Evolutionary conservation across 306 rosid species (phyloP).

Genomic region (Prunus dulcis): DNA sequence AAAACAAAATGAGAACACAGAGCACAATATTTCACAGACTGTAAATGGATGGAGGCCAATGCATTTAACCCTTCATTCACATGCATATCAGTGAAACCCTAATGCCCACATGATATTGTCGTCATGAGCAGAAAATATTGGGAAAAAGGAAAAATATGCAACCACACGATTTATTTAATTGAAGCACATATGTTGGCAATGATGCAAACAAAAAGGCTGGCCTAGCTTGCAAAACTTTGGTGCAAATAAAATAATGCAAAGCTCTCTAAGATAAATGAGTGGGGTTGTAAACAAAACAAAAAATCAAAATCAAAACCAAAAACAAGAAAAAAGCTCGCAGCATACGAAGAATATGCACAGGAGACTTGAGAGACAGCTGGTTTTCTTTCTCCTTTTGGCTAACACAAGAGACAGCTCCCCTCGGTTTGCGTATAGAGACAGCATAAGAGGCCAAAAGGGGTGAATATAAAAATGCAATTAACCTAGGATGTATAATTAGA

Average conservation of each 20-base stretch:
- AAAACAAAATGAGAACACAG: not conserved
- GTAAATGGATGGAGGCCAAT: not conserved
- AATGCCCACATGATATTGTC: conserved; percentile 7
- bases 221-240: not conserved
- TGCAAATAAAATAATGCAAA: not conserved
- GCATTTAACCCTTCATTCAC: conserved; percentile 14
- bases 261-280: conserved; percentile 3
- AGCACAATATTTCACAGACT: not conserved
- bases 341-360: not conserved
- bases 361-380: conserved; percentile 11
- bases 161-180: not conserved
- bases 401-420: not conserved
- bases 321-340: not conserved
- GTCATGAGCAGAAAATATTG: not conserved
- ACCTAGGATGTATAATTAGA: not conserved
- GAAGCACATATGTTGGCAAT: not conserved
- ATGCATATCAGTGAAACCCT: conserved; percentile 13
- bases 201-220: conserved; percentile 5
- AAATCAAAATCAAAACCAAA: not conserved
- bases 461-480: not conserved
- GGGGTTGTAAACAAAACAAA: not conserved
- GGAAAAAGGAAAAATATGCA: not conserved
- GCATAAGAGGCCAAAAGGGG: conserved; percentile 2
- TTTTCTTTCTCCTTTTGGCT: not conserved
- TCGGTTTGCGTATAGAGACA: not conserved